Base-by-base conservation (phyloP, 2,329 filamentous ascomycete genomes). In the Cladophialophora psammophila region DNA sequence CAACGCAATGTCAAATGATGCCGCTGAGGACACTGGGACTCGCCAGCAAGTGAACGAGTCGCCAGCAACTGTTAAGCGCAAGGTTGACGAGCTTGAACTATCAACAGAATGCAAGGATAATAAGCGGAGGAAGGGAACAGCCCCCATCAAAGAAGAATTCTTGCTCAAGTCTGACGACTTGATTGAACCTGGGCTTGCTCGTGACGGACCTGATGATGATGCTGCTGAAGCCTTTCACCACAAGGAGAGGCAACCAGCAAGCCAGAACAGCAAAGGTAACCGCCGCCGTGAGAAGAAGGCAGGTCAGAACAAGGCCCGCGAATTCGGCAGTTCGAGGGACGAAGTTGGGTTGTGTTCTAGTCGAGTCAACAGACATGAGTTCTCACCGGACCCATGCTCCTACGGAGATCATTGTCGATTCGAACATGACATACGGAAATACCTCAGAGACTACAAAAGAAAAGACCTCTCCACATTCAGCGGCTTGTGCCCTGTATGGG, bases 401-500 rank as follows among this genome's bases (percentile, higher is more conserved):
- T 96, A 90, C 73, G 94, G 91, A 32, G 90, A 92, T 36, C 88
- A 87, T 69, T 99, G 95, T 82, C 92, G 88, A 71, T 88, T 90
- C 72, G 88, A 90, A 74, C 95, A 99, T 76, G 88, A 97, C 74
- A 81, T 99, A 54, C 88, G 95, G 69, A 90, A 88, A 76, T 99
- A 99, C 76, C 82, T 99, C 57, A 87, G 86, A 36, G 88, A 95
- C 64, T 91, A 93, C 68, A 94, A 94, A 71, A 88, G 92, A 53
- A 88, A 88, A 67, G 92, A 98, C 75, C 83, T 97, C 45, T 85
- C 86, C 5, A 92, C 91, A 0, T 90, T 96, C 74, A 85, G 84
- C 50, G 91, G 92, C 6, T 84, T 90, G 69, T 99, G 95, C 75
- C 94, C 94, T 0, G 86, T 96, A 8, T 97, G 88, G 78, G 89